Conservation (phyloP, 352 stramenopile species). For the Globisporangium rhizosaccharum region DNA sequence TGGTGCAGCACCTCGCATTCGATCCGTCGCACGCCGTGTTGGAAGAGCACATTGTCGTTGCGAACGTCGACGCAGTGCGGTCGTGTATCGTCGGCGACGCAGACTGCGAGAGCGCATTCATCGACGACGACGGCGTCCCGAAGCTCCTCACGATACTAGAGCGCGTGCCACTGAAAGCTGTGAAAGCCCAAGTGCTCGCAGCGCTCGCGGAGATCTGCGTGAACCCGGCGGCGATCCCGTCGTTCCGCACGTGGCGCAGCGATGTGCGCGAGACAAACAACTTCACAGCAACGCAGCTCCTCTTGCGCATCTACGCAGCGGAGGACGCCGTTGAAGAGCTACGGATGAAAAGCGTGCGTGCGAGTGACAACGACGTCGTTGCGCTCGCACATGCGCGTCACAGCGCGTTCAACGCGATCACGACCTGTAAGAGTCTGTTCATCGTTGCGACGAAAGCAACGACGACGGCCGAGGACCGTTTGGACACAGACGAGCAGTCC, state of each 20-base stretch:
- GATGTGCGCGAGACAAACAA: slow-evolving; percentile 43
- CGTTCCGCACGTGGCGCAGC: slow-evolving; percentile 54
- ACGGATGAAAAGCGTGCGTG: slow-evolving; percentile 2
- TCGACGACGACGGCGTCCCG: slow-evolving; percentile 50
- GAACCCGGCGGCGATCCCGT: slow-evolving; percentile 65
- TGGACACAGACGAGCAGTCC: no score
- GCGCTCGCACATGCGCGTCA: slow-evolving; percentile 25
- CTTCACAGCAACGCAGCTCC: slow-evolving; percentile 42
- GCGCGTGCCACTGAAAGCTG: slow-evolving; percentile 29
- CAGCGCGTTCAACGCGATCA: slow-evolving; percentile 48
- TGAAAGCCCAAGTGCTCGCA: slow-evolving; percentile 59
- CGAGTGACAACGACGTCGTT: slow-evolving; percentile 15
- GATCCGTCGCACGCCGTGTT: slow-evolving; percentile 48
- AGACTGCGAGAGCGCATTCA: slow-evolving; percentile 49
- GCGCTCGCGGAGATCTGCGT: slow-evolving; percentile 63
- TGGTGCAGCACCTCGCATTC: slow-evolving; percentile 40
- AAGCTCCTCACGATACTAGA: slow-evolving; percentile 61
- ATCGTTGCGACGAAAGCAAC: slow-evolving; percentile 20
- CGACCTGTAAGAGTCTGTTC: slow-evolving; percentile 35
- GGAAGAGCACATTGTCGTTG: slow-evolving; percentile 67
- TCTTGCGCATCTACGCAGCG: slow-evolving; percentile 60
- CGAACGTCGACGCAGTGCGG: slow-evolving; percentile 55
- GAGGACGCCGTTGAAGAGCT: slow-evolving; percentile 46
- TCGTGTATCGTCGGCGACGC: slow-evolving; percentile 54
- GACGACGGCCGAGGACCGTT: background rate